Conservation (phyloP, 2,329 filamentous ascomycete species). For the Apiospora malaysiana region DNA sequence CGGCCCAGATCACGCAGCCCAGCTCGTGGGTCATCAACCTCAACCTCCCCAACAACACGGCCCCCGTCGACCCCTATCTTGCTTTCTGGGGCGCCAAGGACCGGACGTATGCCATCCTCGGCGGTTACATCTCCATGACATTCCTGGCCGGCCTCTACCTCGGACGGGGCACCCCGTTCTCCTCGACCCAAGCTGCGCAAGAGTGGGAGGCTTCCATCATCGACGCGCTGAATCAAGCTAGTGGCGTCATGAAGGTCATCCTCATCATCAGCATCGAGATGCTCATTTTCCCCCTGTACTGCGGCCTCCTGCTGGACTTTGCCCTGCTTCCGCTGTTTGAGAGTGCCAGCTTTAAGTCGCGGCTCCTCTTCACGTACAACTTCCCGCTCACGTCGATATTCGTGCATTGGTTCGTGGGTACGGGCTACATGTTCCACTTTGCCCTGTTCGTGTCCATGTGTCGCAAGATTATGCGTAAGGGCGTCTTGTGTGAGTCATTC, state of each 20-base stretch:
- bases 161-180: slow-evolving; percentile 72
- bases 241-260: slow-evolving; percentile 96
- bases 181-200: slow-evolving; percentile 58
- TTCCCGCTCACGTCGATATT: slow-evolving; percentile 92
- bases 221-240: slow-evolving; percentile 88
- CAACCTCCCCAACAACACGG: slow-evolving; percentile 46
- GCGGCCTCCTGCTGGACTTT: slow-evolving; percentile 85
- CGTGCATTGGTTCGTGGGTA: slow-evolving; percentile 98
- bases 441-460: slow-evolving; percentile 99
- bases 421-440: slow-evolving; percentile 99
- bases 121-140: slow-evolving; percentile 82
- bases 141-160: slow-evolving; percentile 80
- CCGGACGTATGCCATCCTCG: slow-evolving; percentile 73
- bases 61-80: slow-evolving; percentile 59
- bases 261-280: slow-evolving; percentile 99
- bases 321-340: slow-evolving; percentile 91
- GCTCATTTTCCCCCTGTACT: slow-evolving; percentile 96
- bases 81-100: slow-evolving; percentile 72
- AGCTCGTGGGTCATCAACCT: slow-evolving; percentile 65
- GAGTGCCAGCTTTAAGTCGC: slow-evolving; percentile 75
- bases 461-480: slow-evolving; percentile 93
- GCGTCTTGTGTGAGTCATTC: slow-evolving; percentile 80
- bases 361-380: slow-evolving; percentile 76
- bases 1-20: slow-evolving; percentile 49
- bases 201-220: slow-evolving; percentile 79